phyloP scores from a whole-genome alignment of 208 protist genomes.

The Plasmodiophora brassicae region DNA sequence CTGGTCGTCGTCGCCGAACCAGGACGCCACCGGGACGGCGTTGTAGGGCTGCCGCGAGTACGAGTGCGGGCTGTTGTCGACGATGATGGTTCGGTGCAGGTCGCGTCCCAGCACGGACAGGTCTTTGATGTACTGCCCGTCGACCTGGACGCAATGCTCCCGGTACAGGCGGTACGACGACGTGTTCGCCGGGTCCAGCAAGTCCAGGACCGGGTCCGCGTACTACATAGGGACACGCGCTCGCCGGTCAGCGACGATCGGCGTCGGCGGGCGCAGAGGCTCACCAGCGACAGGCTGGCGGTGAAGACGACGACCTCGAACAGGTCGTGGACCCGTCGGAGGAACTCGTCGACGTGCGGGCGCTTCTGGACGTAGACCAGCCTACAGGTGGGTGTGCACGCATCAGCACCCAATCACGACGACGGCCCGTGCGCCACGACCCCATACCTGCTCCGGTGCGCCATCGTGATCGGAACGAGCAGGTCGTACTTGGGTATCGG shows the following conservation, averaged over 20 bases:
- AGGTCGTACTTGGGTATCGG: slow-evolving; percentile 39
- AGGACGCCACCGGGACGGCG: slow-evolving; percentile 38
- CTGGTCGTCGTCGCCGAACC: slow-evolving; percentile 39
- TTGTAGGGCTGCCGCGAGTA: slow-evolving; percentile 47
- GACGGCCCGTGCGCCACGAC: too few species aligned
- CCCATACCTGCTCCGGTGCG: background rate
- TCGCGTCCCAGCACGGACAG: slow-evolving; percentile 36
- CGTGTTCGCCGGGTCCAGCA: background rate
- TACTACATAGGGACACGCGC: background rate
- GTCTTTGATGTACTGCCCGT: slow-evolving; percentile 53
- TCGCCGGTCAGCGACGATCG: background rate
- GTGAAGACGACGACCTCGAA: slow-evolving; percentile 56
- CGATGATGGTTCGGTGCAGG: slow-evolving; percentile 41
- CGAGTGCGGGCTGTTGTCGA: slow-evolving; percentile 53
- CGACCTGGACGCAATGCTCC: slow-evolving; percentile 41
- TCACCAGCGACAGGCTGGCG: slow-evolving; percentile 38
- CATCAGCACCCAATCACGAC: too few species aligned
- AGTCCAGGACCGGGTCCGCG: background rate
- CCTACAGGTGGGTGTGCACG: too few species aligned
- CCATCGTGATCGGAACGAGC: slow-evolving; percentile 17
- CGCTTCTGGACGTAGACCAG: slow-evolving; percentile 49
- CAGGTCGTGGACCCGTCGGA: background rate
- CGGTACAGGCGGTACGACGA: slow-evolving; percentile 36
- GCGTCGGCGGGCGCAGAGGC: too few species aligned
- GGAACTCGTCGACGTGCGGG: slow-evolving; percentile 49